Evolutionary conservation across 1,284 basidiomycete genomes (phyloP), one percentile per base, ranked within the genome.

Genomic region (Hymenochaete sp.): DNA sequence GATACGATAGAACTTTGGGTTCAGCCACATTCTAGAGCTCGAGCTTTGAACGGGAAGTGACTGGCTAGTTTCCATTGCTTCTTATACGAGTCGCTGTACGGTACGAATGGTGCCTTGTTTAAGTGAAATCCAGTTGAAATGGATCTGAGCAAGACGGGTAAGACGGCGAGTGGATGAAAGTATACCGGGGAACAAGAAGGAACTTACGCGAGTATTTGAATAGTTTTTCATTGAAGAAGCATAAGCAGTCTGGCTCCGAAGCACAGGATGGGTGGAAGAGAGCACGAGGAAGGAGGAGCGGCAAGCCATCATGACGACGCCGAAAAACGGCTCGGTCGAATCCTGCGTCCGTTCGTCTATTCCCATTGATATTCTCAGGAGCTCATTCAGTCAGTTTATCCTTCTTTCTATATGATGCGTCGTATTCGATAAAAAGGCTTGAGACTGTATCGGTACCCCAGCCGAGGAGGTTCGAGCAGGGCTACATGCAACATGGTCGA

Each of bases 1-100:
- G 3, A 58, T 44, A 25, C 62, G 59, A 53, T 65, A 66, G 14
- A 47, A 37, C 49, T 47, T 51, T 9, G 45, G 45, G 26, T 47
- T 48, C 21, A 47, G 45, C 45, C 28, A 43, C 49, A 51, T 51
- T 14, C 25, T 44, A 9, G 49, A 38, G 36, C 35, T 40, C 27
- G 45, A 39, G 2, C 22, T n/a, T n/a, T n/a, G 24, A 21, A 36
- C 22, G 19, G 47, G 37, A 33, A 36, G 24, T 22, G 11, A 14
- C 19, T 37, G 6, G 24, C 18, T 49, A 18, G 42, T 39, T 22
- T 49, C 45, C 45, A 42, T 47, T n/a, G 32, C 13, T 47, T 42
- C 40, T n/a, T n/a, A n/a, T n/a, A n/a, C n/a, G n/a, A n/a, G n/a
- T n/a, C n/a, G n/a, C n/a, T n/a, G n/a, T n/a, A n/a, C n/a, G n/a